phyloP scores from a whole-genome alignment of 257 asterid species.

The Lavandula angustifolia region DNA sequence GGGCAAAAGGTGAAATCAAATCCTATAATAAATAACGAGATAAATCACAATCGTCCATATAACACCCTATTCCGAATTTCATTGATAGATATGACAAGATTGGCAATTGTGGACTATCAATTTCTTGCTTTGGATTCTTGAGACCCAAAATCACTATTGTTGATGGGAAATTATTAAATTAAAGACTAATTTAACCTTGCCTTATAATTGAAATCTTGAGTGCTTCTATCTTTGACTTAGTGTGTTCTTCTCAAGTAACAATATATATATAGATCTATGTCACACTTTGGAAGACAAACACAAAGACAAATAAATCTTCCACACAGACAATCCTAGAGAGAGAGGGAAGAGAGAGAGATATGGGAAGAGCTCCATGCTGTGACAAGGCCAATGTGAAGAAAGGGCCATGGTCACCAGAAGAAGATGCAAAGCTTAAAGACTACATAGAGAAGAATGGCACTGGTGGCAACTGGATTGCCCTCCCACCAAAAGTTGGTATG shows the following conservation, averaged over 20 bases:
- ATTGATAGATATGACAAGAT: too few species aligned
- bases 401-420: conserved; percentile 96
- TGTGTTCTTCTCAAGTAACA: conserved; percentile 33
- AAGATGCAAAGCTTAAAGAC: conserved; percentile 69
- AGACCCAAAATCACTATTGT: background rate
- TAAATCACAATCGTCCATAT: too few species aligned
- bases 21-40: too few species aligned
- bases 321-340: conserved; percentile 7
- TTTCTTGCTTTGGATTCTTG: conserved; percentile 43
- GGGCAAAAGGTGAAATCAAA: too few species aligned
- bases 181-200: too few species aligned
- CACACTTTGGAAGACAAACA: conserved; percentile 7
- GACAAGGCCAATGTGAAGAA: conserved; percentile 85
- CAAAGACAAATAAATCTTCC: conserved; percentile 34
- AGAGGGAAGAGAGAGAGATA: conserved; percentile 36
- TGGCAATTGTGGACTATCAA: conserved; percentile 29
- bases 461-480: conserved; percentile 87
- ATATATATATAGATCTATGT: background rate
- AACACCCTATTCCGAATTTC: too few species aligned
- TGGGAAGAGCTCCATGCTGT: conserved; percentile 95
- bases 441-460: conserved; percentile 71
- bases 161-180: too few species aligned
- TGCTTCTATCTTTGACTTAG: conserved; percentile 56
- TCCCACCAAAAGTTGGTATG: conserved; percentile 19
- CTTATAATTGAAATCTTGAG: conserved; percentile 32